phyloP scores from a whole-genome alignment of 352 stramenopile genomes.

The Globisporangium barbulae region DNA sequence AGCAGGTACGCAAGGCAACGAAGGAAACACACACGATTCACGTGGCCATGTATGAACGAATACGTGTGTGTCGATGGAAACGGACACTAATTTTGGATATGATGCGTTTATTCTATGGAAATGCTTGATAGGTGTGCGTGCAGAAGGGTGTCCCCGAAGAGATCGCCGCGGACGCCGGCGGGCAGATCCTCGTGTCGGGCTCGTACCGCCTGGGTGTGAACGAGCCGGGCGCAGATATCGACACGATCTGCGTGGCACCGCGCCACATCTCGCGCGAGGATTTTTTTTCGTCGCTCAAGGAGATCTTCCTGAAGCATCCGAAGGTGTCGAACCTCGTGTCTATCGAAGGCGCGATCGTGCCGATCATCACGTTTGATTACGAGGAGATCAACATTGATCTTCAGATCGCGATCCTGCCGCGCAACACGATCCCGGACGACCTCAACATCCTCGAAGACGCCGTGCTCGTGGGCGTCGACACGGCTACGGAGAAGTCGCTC shows the following conservation, averaged over 20 bases:
- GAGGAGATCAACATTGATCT: constrained; percentile 99
- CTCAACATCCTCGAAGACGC: constrained; percentile 91
- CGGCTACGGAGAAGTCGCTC: constrained; percentile 86
- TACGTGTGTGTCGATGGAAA: not conserved
- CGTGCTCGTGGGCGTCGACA: constrained; percentile 84
- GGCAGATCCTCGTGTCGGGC: constrained; percentile 87
- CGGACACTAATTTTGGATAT: constrained; percentile 8
- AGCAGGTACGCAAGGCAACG: constrained; percentile 27
- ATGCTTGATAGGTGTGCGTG: constrained; percentile 53
- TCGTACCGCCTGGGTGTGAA: constrained; percentile 97
- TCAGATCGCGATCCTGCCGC: constrained; percentile 94
- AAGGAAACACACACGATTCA: not conserved
- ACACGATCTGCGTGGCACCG: constrained; percentile 97
- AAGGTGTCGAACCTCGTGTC: constrained; percentile 90
- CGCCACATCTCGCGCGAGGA: constrained; percentile 94
- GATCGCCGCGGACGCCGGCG: constrained; percentile 79
- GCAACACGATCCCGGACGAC: constrained; percentile 87
- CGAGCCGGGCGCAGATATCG: constrained; percentile 96
- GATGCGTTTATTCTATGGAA: not conserved
- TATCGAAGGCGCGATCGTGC: constrained; percentile 92
- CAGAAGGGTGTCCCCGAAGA: constrained; percentile 83
- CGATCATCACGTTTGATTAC: constrained; percentile 98
- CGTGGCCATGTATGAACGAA: not conserved
- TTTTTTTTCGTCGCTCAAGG: constrained; percentile 94
- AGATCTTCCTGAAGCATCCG: constrained; percentile 90